Percentiles rank a stretch among this genome's conserved stretches.
Evolutionary conservation across 2,329 filamentous ascomycete genomes (phyloP).

Genomic region (Chaetomium sp.): DNA sequence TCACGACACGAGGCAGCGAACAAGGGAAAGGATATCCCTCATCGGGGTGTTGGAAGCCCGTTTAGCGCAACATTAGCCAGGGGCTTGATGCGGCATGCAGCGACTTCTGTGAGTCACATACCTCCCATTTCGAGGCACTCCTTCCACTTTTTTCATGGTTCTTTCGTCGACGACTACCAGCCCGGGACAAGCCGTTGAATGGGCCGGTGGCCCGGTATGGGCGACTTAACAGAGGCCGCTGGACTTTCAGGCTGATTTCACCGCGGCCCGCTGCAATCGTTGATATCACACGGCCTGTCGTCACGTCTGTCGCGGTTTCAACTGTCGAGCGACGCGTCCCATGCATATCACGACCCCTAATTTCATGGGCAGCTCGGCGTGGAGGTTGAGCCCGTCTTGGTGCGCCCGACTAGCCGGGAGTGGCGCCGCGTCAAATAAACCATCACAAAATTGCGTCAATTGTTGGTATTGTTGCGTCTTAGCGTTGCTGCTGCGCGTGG

Average conservation of each 20-base stretch:
- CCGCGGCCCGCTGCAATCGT: conserved; percentile 3
- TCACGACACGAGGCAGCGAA: not conserved
- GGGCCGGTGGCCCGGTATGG: conserved; percentile 14
- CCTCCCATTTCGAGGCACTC: not conserved
- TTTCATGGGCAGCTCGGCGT: conserved; percentile 16
- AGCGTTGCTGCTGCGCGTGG: not conserved
- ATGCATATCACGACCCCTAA: conserved; percentile 21
- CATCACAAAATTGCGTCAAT: conserved; percentile 6
- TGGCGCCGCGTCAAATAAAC: conserved; percentile 12
- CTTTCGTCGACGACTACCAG: not conserved
- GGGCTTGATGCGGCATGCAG: not conserved
- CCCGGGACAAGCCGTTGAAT: conserved; percentile 2
- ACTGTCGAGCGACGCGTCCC: not conserved
- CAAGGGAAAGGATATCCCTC: not conserved
- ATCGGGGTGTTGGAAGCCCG: not conserved
- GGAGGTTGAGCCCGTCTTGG: conserved; percentile 19
- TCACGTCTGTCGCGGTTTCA: not conserved
- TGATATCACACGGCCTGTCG: not conserved
- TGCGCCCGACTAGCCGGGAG: conserved; percentile 5
- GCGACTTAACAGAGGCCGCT: not conserved
- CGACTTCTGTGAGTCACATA: conserved; percentile 13
- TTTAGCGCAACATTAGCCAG: not conserved
- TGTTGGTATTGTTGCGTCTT: not conserved
- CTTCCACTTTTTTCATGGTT: not conserved
- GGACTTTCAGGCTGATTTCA: conserved; percentile 16